Evolutionary conservation across 768 basidiomycete genomes (phyloP).

Genomic region (Agaricus sinodeliciosus): DNA sequence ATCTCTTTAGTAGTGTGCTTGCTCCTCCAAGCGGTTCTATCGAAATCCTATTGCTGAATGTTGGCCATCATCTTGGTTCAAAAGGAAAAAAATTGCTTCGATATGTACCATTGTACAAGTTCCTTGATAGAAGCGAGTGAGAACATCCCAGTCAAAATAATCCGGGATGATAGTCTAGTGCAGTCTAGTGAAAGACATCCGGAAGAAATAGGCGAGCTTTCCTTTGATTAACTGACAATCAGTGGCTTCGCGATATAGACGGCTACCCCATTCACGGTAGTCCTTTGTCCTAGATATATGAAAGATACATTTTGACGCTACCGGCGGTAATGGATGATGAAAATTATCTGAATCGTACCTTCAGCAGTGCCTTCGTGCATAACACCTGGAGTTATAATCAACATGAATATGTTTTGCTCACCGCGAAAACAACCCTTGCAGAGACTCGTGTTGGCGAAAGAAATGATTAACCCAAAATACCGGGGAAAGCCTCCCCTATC

Average conservation of each 20-base stretch:
- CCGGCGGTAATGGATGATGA: not conserved
- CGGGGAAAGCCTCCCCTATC: too few species aligned
- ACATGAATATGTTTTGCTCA: conserved; percentile 12
- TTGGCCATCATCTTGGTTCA: too few species aligned
- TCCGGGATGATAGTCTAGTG: conserved; percentile 10
- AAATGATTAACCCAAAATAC: not conserved
- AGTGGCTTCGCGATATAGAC: conserved; percentile 52
- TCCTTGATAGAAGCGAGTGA: conserved; percentile 1
- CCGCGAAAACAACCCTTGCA: conserved; percentile 51
- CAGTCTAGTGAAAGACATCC: conserved; percentile 40
- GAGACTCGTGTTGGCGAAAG: conserved; percentile 21
- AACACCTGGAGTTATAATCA: conserved; percentile 27
- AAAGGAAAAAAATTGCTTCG: not conserved
- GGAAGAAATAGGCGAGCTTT: conserved; percentile 49
- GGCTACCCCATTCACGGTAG: conserved; percentile 39
- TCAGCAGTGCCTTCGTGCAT: conserved; percentile 41
- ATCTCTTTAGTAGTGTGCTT: conserved; percentile 33
- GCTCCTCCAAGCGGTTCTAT: conserved; percentile 32
- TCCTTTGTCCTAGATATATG: conserved; percentile 33
- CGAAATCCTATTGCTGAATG: conserved; percentile 22
- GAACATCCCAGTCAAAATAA: conserved; percentile 9
- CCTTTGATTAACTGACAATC: conserved; percentile 39
- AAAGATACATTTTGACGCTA: not conserved
- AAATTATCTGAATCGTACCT: conserved; percentile 22
- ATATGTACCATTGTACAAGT: not conserved